phyloP scores from a whole-genome alignment of 2,329 filamentous ascomycete species.

The Fusarium nodosum region DNA sequence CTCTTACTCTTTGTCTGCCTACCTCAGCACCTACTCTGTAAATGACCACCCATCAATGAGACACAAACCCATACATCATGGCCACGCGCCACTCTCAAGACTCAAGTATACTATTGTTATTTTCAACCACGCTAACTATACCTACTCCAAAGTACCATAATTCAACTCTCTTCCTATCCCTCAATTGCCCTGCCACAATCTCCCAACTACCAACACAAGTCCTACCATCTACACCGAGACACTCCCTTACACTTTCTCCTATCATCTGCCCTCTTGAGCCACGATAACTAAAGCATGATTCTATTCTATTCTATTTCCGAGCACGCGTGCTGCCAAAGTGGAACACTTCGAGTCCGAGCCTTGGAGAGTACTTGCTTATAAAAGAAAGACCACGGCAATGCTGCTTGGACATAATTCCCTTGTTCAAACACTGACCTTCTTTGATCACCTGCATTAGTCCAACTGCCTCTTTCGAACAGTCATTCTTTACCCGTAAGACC shows the following conservation, averaged over 20 bases:
- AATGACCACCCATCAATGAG: constrained; percentile 42
- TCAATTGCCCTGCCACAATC: constrained; percentile 29
- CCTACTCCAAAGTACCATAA: constrained; percentile 9
- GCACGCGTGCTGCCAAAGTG: constrained; percentile 33
- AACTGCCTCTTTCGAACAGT: constrained; percentile 42
- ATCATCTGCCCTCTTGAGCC: constrained; percentile 40
- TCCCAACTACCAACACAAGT: constrained; percentile 10
- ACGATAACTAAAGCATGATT: constrained; percentile 21
- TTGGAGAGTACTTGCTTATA: constrained; percentile 22
- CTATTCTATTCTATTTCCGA: not conserved
- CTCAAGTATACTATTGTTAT: not conserved
- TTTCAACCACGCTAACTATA: constrained; percentile 10
- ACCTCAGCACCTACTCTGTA: constrained; percentile 4
- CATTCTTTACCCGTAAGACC: constrained; percentile 40
- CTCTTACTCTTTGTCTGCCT: constrained; percentile 22
- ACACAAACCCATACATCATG: constrained; percentile 32
- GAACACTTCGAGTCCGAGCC: constrained; percentile 19
- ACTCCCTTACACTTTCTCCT: constrained; percentile 36
- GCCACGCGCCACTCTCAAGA: constrained; percentile 30
- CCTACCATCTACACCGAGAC: constrained; percentile 25
- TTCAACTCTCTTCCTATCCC: not conserved
- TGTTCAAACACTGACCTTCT: constrained; percentile 43
- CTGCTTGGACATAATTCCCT: constrained; percentile 13
- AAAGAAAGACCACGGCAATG: constrained; percentile 13
- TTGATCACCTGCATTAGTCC: constrained; percentile 50